Base-by-base conservation (phyloP, 371 early-diverging fungal species). In the Zychaea mexicana region DNA sequence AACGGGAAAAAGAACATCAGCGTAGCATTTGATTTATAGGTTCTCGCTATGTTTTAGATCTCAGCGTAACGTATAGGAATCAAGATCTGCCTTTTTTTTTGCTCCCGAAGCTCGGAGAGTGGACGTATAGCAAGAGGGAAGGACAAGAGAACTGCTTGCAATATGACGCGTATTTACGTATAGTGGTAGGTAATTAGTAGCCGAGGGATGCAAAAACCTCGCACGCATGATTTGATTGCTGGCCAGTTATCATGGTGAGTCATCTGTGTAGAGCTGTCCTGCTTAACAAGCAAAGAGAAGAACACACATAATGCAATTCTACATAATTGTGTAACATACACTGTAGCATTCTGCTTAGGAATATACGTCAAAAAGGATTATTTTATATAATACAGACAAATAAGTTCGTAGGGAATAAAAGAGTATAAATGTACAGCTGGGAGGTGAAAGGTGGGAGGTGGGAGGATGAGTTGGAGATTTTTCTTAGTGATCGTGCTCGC, bases 401-500 rank as follows among this genome's bases (percentile, higher is more conserved):
- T n/a, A n/a, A n/a, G n/a, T n/a, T n/a, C n/a, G n/a, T n/a, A n/a
- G n/a, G n/a, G n/a, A n/a, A n/a, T n/a, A n/a, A n/a, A n/a, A n/a
- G n/a, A n/a, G n/a, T n/a, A n/a, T n/a, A n/a, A n/a, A 42, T 42
- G 42, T 42, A 42, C 42, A 42, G n/a, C 5, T 17, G 13, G 7
- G 15, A 12, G n/a, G n/a, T n/a, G n/a, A 42, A 42, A 42, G n/a
- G n/a, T 17, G 7, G 4, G 2, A 42, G 42, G n/a, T 42, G n/a
- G n/a, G 42, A 42, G n/a, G 15, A 36, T 36, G 36, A 42, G 39
- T 15, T 8, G 42, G 42, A 42, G 15, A 42, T 42, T 42, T 42
- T 42, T 39, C 1, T 66, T 71, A 78, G 52, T 77, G 76, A 9
- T 60, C 56, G 54, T 81, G 78, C 9, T 72, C 78, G 24, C 62